phyloP scores from a whole-genome alignment of 2,329 filamentous ascomycete genomes.

The Berkeleyomyces basicola region DNA sequence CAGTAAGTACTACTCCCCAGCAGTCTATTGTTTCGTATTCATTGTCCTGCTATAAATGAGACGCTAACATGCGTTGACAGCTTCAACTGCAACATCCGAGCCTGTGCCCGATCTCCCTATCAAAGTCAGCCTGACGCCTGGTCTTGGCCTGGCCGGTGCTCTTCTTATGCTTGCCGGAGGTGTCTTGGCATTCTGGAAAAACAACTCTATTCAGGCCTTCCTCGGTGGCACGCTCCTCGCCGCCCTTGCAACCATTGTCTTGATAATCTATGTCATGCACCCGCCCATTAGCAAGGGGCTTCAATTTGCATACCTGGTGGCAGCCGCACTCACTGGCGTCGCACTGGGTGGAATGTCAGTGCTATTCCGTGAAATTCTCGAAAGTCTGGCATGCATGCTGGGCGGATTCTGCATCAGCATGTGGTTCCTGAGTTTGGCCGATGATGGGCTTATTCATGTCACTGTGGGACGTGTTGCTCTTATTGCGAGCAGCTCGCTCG shows the following conservation, averaged over 20 bases:
- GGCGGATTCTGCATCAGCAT: slow-evolving; percentile 75
- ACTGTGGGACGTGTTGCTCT: slow-evolving; percentile 52
- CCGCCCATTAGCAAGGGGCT: slow-evolving; percentile 57
- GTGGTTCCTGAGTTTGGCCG: slow-evolving; percentile 71
- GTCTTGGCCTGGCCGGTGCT: slow-evolving; percentile 60
- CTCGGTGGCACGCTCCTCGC: slow-evolving; percentile 61
- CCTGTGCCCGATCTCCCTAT: slow-evolving; percentile 33
- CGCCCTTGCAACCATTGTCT: slow-evolving; percentile 56
- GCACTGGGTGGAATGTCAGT: slow-evolving; percentile 58
- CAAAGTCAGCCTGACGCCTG: slow-evolving; percentile 59
- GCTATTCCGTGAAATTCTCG: slow-evolving; percentile 69
- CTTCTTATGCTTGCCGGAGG: slow-evolving; percentile 59
- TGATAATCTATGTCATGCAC: slow-evolving; percentile 80
- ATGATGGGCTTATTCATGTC: slow-evolving; percentile 55
- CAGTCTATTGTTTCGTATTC: background rate
- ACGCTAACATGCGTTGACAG: background rate
- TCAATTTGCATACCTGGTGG: slow-evolving; percentile 77
- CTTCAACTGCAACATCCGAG: background rate
- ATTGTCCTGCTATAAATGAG: background rate
- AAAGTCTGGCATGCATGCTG: slow-evolving; percentile 66
- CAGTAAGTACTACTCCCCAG: background rate
- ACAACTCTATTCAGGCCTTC: slow-evolving; percentile 62
- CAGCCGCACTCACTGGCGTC: slow-evolving; percentile 53
- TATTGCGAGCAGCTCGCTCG: slow-evolving; percentile 54
- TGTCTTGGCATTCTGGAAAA: slow-evolving; percentile 58